phyloP scores from a whole-genome alignment of 495 filamentous ascomycete genomes.

The Penicillium atrosanguineum region DNA sequence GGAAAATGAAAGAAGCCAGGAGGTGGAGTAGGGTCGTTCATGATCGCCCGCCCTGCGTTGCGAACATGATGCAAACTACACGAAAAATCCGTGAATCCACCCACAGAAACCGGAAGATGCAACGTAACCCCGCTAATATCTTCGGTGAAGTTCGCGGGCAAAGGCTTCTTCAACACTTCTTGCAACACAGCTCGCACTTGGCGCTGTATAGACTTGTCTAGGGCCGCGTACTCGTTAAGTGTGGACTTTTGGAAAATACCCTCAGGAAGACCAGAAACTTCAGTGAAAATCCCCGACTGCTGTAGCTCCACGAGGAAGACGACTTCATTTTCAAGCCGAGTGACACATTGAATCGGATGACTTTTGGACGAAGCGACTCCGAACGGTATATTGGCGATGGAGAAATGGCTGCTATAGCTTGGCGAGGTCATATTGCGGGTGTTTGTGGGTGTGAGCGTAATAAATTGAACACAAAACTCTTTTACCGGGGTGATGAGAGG shows the following conservation, averaged over 20 bases:
- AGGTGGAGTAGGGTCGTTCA: slow-evolving; percentile 34
- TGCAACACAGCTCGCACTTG: slow-evolving; percentile 51
- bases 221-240: slow-evolving; percentile 71
- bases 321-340: slow-evolving; percentile 26
- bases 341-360: slow-evolving; percentile 41
- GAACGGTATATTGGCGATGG: slow-evolving; percentile 80
- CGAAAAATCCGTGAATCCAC: slow-evolving; percentile 83
- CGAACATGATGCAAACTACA: slow-evolving; percentile 36
- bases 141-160: slow-evolving; percentile 48
- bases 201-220: slow-evolving; percentile 61
- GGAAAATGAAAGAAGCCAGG: slow-evolving; percentile 36
- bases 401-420: slow-evolving; percentile 27
- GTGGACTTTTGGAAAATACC: slow-evolving; percentile 44
- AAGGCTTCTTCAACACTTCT: slow-evolving; percentile 35
- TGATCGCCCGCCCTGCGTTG: slow-evolving; percentile 29
- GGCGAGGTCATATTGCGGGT: slow-evolving; percentile 22
- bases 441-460: not conserved
- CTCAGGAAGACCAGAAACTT: slow-evolving; percentile 14
- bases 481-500: not conserved
- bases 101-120: slow-evolving; percentile 74
- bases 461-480: not conserved
- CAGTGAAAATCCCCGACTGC: slow-evolving; percentile 35
- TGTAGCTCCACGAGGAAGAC: slow-evolving; percentile 50
- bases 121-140: slow-evolving; percentile 57
- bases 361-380: slow-evolving; percentile 66